Evolutionary conservation across 2,329 filamentous ascomycete species (phyloP).

Genomic region (Dothideomycetes sp.): DNA sequence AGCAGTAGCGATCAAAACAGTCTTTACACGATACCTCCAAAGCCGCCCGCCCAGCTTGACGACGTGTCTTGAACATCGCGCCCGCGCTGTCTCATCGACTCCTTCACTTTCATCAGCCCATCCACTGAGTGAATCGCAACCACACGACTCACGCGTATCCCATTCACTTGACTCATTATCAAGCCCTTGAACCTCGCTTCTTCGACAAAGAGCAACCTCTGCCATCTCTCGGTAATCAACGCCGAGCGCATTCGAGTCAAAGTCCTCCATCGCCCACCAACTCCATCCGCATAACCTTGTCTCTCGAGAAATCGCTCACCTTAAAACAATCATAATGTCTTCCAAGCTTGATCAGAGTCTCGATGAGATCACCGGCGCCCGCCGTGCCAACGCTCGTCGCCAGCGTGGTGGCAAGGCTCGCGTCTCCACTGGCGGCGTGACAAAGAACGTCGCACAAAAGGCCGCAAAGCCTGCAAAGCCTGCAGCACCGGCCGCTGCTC

Average conservation of each 20-base stretch:
- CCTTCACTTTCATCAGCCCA: not conserved
- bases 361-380: slow-evolving; percentile 62
- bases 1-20: too few species aligned
- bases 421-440: slow-evolving; percentile 73
- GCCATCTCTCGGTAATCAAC: not conserved
- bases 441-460: slow-evolving; percentile 56
- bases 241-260: not conserved
- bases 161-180: too few species aligned
- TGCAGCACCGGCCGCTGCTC: slow-evolving; percentile 41
- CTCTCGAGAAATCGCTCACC: not conserved
- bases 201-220: too few species aligned
- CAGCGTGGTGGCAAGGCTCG: slow-evolving; percentile 37
- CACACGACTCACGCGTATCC: too few species aligned
- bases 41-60: not conserved
- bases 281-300: not conserved
- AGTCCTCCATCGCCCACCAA: not conserved
- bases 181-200: too few species aligned
- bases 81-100: not conserved
- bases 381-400: slow-evolving; percentile 29
- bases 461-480: slow-evolving; percentile 44
- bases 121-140: too few species aligned
- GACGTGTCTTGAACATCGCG: not conserved
- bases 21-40: not conserved
- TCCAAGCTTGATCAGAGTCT: slow-evolving; percentile 94
- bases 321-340: slow-evolving; percentile 52